A percentile compares a stretch with the other conserved stretches of the same genome.
Conservation (phyloP, 192 early-diverging fungal species). For the Coemansia furcata region DNA sequence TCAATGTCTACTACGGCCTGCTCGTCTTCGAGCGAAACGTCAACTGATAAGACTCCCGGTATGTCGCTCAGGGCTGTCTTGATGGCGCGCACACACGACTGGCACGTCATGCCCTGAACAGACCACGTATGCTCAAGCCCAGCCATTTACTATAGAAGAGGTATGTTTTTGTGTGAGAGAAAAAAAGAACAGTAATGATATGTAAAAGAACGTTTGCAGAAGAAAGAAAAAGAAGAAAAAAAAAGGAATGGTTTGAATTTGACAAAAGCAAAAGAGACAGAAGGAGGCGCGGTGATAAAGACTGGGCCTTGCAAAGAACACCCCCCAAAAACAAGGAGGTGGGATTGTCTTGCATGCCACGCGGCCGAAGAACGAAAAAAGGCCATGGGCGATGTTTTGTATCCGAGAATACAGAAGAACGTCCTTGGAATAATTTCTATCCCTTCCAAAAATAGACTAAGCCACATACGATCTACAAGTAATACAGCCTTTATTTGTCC, state of each 20-base stretch:
- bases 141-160: conserved; percentile 2
- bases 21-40: conserved; percentile 59
- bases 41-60: conserved; percentile 56
- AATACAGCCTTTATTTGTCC: background rate
- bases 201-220: no score
- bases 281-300: background rate
- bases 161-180: background rate
- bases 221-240: background rate
- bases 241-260: background rate
- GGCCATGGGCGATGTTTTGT: background rate
- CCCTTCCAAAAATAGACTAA: background rate
- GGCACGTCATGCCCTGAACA: conserved; percentile 80
- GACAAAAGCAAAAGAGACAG: background rate
- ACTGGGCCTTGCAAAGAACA: background rate
- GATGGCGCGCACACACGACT: conserved; percentile 80
- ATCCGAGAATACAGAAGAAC: background rate
- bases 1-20: conserved; percentile 51
- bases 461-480: background rate
- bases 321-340: background rate
- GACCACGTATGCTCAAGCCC: conserved; percentile 14
- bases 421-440: background rate
- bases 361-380: background rate
- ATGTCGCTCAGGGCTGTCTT: conserved; percentile 52
- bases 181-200: background rate
- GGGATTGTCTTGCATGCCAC: conserved; percentile 2